Percentiles rank a stretch among this genome's conserved stretches.
Evolutionary conservation across 306 rosid species (phyloP).

Genomic region (Crataegus laevigata): DNA sequence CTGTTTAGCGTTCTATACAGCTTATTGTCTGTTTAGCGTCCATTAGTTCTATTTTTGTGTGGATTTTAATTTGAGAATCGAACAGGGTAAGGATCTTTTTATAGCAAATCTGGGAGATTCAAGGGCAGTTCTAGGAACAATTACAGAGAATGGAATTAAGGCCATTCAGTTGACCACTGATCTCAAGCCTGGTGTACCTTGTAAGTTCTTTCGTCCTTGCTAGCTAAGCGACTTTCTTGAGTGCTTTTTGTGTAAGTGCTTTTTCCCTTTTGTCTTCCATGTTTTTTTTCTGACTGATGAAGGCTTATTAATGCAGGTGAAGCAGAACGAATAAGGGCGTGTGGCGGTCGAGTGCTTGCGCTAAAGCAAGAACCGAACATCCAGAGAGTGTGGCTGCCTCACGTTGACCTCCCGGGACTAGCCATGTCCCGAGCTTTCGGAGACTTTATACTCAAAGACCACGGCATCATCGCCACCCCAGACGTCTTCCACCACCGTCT

Average conservation of each 20-base stretch:
- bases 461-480: constrained; percentile 62
- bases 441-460: constrained; percentile 61
- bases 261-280: background rate
- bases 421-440: constrained; percentile 89
- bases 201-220: constrained; percentile 26
- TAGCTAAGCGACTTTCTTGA: background rate
- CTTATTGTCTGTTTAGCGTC: background rate
- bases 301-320: constrained; percentile 40
- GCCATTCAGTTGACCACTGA: constrained; percentile 65
- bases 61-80: background rate
- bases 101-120: constrained; percentile 80
- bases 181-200: constrained; percentile 60
- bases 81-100: constrained; percentile 55
- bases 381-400: constrained; percentile 60
- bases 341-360: constrained; percentile 56
- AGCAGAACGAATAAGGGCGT: constrained; percentile 47
- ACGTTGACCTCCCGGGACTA: constrained; percentile 47
- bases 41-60: background rate
- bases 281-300: background rate
- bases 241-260: background rate
- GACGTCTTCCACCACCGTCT: constrained; percentile 39
- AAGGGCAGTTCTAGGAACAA: constrained; percentile 70
- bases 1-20: background rate
- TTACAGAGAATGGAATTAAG: constrained; percentile 26
- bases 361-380: constrained; percentile 50